Evolutionary conservation across 192 early-diverging fungal genomes (phyloP), one percentile per base, ranked within the genome.

Genomic region (Dissophora globulifera): DNA sequence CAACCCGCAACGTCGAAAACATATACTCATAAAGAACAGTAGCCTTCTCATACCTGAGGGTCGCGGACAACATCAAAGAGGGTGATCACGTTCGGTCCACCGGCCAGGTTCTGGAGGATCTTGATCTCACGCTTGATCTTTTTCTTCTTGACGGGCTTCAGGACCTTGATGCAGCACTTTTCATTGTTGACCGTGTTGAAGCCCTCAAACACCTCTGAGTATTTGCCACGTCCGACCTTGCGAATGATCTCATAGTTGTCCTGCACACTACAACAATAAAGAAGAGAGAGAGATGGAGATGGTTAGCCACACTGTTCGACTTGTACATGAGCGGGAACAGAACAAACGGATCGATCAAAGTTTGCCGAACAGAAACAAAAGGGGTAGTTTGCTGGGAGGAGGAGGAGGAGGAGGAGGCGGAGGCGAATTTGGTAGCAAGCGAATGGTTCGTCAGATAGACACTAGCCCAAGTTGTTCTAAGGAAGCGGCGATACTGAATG

Each of bases 111-210:
- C 79, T 98, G 96, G 69, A 99, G 88, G 58, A 99, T 99, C 79
- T 97, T 98, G 80, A 99, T 96, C 79, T 99, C 97, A 50, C 97
- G 88, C 89, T 97, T 98, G 72, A 99, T 99, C 87, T 99, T 99
- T 92, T 98, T 98, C 90, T 99, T 99, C 87, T 99, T 99, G 67
- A 99, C 95, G 4, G 97, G 97, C 85, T 99, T 99, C 50, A 99
- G 84, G 15, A 97, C 97, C 86, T 99, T 99, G 87, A 99, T 99
- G 63, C 96, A 93, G 83, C 97, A 98, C 69, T 96, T 90, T 58
- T 87, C 82, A 53, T 90, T 82, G 80, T 92, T 96, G 56, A 86
- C 84, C 23, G 95, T 84, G 81, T 96, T 96, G 81, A 96, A 86
- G n/a, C 96, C 97, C 81, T 99, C 96, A 87, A 99, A 99, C 23